phyloP scores from a whole-genome alignment of 345 rosid genomes.

The Sonneratia caseolaris region DNA sequence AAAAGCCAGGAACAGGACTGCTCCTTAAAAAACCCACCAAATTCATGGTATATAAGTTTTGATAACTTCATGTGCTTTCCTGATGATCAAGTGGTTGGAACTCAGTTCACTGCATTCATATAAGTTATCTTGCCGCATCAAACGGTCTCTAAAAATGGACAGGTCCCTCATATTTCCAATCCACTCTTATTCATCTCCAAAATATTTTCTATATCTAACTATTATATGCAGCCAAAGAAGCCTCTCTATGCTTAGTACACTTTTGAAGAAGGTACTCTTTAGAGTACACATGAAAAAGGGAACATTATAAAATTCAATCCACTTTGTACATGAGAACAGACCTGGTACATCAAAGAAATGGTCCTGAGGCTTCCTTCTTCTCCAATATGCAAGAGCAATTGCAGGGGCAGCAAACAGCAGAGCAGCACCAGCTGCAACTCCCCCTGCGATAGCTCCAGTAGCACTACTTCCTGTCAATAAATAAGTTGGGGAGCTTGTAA shows the following conservation, averaged over 20 bases:
- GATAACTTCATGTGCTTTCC: background rate
- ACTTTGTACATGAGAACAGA: conserved; percentile 16
- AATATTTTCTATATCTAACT: background rate
- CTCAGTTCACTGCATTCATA: background rate
- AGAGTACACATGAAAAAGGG: too few species aligned
- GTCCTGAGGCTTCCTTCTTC: conserved; percentile 68
- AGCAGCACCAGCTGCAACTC: conserved; percentile 97
- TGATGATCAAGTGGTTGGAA: background rate
- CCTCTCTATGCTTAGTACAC: background rate
- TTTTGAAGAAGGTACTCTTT: background rate
- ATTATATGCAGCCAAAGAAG: background rate
- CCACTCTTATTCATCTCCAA: background rate
- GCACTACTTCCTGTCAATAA: conserved; percentile 35
- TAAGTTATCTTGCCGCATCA: background rate
- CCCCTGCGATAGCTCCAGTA: conserved; percentile 90
- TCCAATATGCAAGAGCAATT: conserved; percentile 67
- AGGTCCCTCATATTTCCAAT: background rate
- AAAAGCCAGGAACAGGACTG: background rate
- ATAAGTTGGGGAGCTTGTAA: background rate
- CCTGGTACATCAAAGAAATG: conserved; percentile 97
- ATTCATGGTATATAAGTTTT: background rate
- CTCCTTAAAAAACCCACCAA: background rate
- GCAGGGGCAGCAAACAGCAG: conserved; percentile 88
- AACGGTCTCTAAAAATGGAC: background rate
- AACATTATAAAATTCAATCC: background rate